Base-by-base conservation (phyloP, 2,329 filamentous ascomycete genomes). In the Aplosporella prunicola region DNA sequence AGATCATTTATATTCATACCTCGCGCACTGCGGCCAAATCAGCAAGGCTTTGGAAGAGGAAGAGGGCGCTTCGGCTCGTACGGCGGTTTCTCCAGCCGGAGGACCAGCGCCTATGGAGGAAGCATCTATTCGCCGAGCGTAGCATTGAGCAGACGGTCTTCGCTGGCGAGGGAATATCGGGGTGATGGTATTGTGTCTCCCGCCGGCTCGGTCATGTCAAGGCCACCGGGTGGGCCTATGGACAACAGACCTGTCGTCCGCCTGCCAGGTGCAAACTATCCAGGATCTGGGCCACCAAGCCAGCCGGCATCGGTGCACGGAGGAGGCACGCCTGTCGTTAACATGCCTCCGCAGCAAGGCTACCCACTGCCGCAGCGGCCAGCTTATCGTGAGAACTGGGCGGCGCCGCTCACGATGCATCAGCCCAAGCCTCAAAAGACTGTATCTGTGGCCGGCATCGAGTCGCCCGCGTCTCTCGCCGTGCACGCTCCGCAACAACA, bases 1-100 rank as follows among this genome's bases (percentile, higher is more conserved):
- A 73, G 91, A 46, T 96, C 91, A 0, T 98, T 98, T 60, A 93
- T 95, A 51, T 98, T 98, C 63, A 98, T 98, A 43, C 91, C 91
- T 9, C 76, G 91, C 47, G 89, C 89, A 9, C 74, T 95, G 66
- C 78, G 91, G 48, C 91, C 91, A 10, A 95, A 94, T 56, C 87
- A 93, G 57, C 85, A 93, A 64, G 76, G 78, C 20, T 76, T 80
- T 47, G 70, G 69, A 28, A 69, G 75, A 39, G 72, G 72, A 35
- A 72, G 82, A 39, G 82, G 81, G 43, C 81, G 84, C 53, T 82
- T 84, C 41, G 76, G 77, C 11, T 73, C 82, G 1, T 65, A 64
- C 39, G 61, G 80, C 69, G 58, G 85, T 67, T 51, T 82, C 39
- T 86, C 82, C 6, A 82, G 71, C 50, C 63, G 85, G 51, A 76